A percentile compares a stretch with the other conserved stretches of the same genome.
These are phyloP conservation scores for Cladosporium sp. DNA, from an alignment of 2,329 filamentous ascomycete genomes.

Conservation along the genomic window DNA sequence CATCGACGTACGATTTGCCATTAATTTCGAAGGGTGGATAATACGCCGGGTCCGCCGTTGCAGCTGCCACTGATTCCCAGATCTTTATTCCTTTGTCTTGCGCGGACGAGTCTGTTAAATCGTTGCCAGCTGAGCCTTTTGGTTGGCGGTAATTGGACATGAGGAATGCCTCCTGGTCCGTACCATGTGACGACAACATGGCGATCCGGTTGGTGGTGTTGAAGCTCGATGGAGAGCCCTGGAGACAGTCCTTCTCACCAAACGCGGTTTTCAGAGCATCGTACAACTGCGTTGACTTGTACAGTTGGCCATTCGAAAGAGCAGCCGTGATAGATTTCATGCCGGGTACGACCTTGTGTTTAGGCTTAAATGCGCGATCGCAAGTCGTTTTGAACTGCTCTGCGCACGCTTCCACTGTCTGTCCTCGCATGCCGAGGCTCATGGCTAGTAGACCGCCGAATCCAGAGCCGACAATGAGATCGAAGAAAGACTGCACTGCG, in stretches of 20 bases:
- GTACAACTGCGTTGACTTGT: constrained; percentile 9
- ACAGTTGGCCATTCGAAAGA: constrained; percentile 13
- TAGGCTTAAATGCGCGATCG: constrained; percentile 39
- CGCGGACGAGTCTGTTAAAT: constrained; percentile 38
- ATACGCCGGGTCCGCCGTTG: constrained; percentile 46
- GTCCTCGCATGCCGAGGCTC: constrained; percentile 36
- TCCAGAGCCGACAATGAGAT: constrained; percentile 45
- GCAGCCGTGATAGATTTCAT: constrained; percentile 12
- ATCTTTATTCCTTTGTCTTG: constrained; percentile 39
- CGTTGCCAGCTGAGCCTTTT: constrained; percentile 27
- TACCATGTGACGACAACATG: constrained; percentile 39
- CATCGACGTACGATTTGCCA: constrained; percentile 46
- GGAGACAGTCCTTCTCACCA: constrained; percentile 29
- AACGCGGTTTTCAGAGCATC: constrained; percentile 26
- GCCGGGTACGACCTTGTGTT: constrained; percentile 28
- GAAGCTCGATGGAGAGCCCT: constrained; percentile 21
- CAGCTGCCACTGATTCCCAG: constrained; percentile 51
- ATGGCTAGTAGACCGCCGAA: constrained; percentile 44
- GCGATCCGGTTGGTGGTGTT: constrained; percentile 35
- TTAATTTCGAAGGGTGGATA: constrained; percentile 50
- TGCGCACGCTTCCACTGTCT: constrained; percentile 37
- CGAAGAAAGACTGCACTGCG: constrained; percentile 44
- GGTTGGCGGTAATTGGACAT: constrained; percentile 44
- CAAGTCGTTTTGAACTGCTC: constrained; percentile 36
- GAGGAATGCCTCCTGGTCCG: constrained; percentile 37